Evolutionary conservation across 139 green algal genomes (phyloP), one percentile per base, ranked within the genome.

Genomic region (Chlorella sp.): DNA sequence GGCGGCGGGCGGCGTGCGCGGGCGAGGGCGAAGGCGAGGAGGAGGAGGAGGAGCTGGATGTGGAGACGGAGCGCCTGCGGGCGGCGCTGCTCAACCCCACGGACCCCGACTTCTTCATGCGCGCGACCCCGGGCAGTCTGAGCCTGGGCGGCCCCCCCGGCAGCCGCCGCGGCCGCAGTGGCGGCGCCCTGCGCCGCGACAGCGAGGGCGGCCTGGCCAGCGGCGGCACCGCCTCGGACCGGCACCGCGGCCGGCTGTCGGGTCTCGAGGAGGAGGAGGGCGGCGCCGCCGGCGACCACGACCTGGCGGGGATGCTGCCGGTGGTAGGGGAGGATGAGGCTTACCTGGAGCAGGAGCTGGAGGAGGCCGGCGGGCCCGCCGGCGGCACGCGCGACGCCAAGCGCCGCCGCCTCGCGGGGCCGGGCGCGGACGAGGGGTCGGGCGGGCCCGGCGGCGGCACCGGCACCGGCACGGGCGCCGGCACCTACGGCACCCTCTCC

Each of bases 301-400:
- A 79, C 50, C 62, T 79, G 48, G 73, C 60, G 7, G 62, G 50
- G 36, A 73, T 79, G 73, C 73, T 79, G 73, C 73, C 73, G 11
- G 73, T 23, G 25, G 73, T 79, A 63, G 73, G 50, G 27, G 73
- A 79, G 62, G 62, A 79, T 15, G 73, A 79, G 73, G 60, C 35
- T 1, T 67, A 48, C 40, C 40, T 67, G n/a, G 73, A 67, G 15
- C 63, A 48, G 48, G 25, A 42, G 63, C 38, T 63, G 59, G 61
- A 23, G 23, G 48, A 21, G 67, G n/a, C 46, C 14, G 46, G 14
- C 46, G 46, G 46, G 14, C 46, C 46, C 21, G 66, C 14, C 14
- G 42, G 48, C 21, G 36, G 40, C 38, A 41, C 40, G 43, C n/a
- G 27, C n/a, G n/a, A n/a, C n/a, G n/a, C n/a, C 55, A 66, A 76